A percentile compares a stretch with the other conserved stretches of the same genome.
Conservation (phyloP, 2,329 filamentous ascomycete species). For the Hymenoscyphus repandus region DNA sequence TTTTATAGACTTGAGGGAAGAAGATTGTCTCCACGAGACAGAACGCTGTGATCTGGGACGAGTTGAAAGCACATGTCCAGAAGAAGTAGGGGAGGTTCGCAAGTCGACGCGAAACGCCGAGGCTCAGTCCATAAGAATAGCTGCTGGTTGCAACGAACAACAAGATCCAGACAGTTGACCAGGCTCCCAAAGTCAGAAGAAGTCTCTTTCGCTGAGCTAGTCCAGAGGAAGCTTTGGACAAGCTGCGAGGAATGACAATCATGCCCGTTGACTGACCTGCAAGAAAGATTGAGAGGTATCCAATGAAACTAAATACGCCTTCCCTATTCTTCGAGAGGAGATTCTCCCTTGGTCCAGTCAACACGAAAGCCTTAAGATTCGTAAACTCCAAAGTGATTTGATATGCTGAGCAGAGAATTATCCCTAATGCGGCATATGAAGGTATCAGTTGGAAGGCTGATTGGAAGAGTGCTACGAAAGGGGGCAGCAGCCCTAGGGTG, state of each 20-base stretch:
- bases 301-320: constrained; percentile 89
- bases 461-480: constrained; percentile 81
- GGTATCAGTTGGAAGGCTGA: constrained; percentile 64
- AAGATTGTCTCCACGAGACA: constrained; percentile 71
- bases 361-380: constrained; percentile 72
- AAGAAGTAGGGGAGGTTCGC: constrained; percentile 92
- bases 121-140: constrained; percentile 63
- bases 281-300: constrained; percentile 92
- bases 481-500: constrained; percentile 81
- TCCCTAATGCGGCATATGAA: constrained; percentile 70
- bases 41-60: constrained; percentile 72
- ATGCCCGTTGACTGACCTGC: constrained; percentile 81
- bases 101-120: constrained; percentile 78
- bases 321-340: constrained; percentile 88
- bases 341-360: constrained; percentile 73
- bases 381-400: constrained; percentile 73
- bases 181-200: constrained; percentile 57
- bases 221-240: constrained; percentile 38
- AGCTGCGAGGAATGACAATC: constrained; percentile 63
- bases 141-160: constrained; percentile 67
- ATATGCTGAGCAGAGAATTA: constrained; percentile 65
- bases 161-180: constrained; percentile 61
- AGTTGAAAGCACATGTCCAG: constrained; percentile 91
- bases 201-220: constrained; percentile 50
- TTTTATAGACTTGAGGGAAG: constrained; percentile 66